Evolutionary conservation across 2,329 filamentous ascomycete genomes (phyloP).

Genomic region (Akanthomyces lecanii): DNA sequence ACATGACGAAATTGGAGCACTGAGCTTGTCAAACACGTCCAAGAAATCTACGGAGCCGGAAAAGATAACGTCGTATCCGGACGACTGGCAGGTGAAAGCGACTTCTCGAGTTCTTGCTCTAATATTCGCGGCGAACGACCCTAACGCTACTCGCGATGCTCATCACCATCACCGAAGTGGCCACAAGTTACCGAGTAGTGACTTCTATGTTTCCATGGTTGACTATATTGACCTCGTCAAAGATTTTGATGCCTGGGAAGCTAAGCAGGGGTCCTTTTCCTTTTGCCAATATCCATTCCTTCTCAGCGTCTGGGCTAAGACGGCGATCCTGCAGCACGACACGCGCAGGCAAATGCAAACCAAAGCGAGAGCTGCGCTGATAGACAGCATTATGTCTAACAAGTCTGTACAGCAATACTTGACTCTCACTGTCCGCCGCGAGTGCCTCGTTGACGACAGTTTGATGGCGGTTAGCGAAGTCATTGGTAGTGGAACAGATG

Average conservation of each 20-base stretch:
- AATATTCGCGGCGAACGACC: conserved; percentile 76
- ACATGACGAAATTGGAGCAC: conserved; percentile 67
- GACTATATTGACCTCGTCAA: conserved; percentile 81
- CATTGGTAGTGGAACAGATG: conserved; percentile 73
- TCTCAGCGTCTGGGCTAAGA: conserved; percentile 88
- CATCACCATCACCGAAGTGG: conserved; percentile 39
- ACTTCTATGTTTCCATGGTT: conserved; percentile 83
- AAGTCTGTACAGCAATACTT: conserved; percentile 73
- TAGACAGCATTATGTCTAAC: conserved; percentile 77
- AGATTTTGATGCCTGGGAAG: conserved; percentile 87
- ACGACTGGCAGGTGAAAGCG: conserved; percentile 87
- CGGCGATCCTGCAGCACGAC: conserved; percentile 83
- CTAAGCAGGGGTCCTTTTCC: conserved; percentile 66
- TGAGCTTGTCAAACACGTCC: conserved; percentile 44
- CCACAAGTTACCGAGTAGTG: conserved; percentile 71
- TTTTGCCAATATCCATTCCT: conserved; percentile 94
- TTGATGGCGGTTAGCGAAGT: conserved; percentile 80
- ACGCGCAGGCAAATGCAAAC: conserved; percentile 84
- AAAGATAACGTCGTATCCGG: conserved; percentile 61
- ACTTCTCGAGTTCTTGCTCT: conserved; percentile 76
- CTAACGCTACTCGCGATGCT: conserved; percentile 33
- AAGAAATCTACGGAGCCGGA: conserved; percentile 53
- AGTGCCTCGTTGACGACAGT: conserved; percentile 86
- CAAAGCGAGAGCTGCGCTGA: conserved; percentile 85
- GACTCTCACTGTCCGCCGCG: conserved; percentile 70